Evolutionary conservation across 257 asterid species (phyloP).

Genomic region (Leonotis leonurus): DNA sequence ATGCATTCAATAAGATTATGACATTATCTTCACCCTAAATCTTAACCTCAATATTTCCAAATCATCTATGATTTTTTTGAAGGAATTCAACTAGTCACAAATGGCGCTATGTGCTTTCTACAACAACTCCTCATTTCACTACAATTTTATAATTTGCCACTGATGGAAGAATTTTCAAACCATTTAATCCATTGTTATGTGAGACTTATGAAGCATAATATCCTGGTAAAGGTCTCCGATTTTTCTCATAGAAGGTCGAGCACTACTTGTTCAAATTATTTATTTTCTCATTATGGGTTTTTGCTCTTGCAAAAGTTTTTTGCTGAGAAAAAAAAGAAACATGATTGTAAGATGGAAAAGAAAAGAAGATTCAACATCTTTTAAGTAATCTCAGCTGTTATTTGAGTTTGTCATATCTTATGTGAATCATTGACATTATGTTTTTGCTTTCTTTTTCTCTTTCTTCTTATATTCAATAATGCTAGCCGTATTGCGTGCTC

Average conservation of each 20-base stretch:
- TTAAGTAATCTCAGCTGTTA: not conserved
- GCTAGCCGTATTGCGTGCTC: no score
- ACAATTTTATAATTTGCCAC: no score
- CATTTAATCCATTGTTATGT: slow-evolving; percentile 89
- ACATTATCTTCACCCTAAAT: no score
- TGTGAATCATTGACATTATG: no score
- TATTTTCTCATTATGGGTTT: not conserved
- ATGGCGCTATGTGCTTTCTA: no score
- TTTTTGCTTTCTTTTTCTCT: no score
- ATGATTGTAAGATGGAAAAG: not conserved
- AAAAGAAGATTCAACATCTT: not conserved
- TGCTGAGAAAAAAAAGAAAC: not conserved
- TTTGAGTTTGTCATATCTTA: not conserved
- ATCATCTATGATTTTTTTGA: no score
- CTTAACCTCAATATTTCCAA: no score
- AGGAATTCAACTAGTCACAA: no score
- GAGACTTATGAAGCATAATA: slow-evolving; percentile 95
- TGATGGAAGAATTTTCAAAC: slow-evolving; percentile 91
- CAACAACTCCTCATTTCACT: no score
- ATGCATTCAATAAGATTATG: no score
- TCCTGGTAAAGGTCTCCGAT: slow-evolving; percentile 87
- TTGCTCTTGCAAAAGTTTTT: not conserved
- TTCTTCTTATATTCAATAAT: no score
- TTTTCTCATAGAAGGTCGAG: slow-evolving; percentile 89
- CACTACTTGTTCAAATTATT: not conserved